Evolutionary conservation across 2,329 filamentous ascomycete species (phyloP), one percentile per base, ranked within the genome.

Genomic region (Fusarium aywerte): DNA sequence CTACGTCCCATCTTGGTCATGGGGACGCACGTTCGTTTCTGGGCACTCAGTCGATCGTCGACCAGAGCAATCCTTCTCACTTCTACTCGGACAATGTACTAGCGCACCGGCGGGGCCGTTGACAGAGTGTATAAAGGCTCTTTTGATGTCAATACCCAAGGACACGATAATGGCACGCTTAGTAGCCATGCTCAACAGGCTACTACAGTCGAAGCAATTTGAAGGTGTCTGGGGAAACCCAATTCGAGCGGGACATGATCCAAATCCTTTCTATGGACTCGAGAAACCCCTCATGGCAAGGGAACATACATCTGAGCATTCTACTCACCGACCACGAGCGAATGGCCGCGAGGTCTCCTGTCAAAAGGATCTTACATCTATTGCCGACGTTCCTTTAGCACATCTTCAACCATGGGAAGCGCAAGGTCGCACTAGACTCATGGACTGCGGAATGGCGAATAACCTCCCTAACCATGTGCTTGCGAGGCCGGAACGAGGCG

Each of bases 381-480:
- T 5, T 0, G 4, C 42, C 1, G 16, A 44, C 2, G 4, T 7
- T 0, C n/a, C n/a, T 12, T 38, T 0, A 3, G 4, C 3, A 33
- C 16, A 0, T 1, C 21, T 20, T 2, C 11, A 45, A 0, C 35
- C 49, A 1, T 73, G 70, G 70, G 70, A 73, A 35, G 62, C 70
- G 0, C 70, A 73, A 18, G 70, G 70, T 0, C 61, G 70, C 1
- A 62, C 59, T 0, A 42, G 70, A 1, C 45, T 73, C 0, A 73
- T 73, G 67, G 70, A 73, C 31, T 67, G 64, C 0, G 70, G 70
- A 0, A 73, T 73, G 68, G 72, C 70, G 0, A 73, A 73, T 0
- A 73, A 73, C 2, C 59, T 73, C 0, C 70, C 70, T 0, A 73
- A 73, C 2, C 70, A 73, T 6, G 44, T 72, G 1, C 42, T 73